phyloP scores from a whole-genome alignment of 257 asterid genomes.

The Plantago major region DNA sequence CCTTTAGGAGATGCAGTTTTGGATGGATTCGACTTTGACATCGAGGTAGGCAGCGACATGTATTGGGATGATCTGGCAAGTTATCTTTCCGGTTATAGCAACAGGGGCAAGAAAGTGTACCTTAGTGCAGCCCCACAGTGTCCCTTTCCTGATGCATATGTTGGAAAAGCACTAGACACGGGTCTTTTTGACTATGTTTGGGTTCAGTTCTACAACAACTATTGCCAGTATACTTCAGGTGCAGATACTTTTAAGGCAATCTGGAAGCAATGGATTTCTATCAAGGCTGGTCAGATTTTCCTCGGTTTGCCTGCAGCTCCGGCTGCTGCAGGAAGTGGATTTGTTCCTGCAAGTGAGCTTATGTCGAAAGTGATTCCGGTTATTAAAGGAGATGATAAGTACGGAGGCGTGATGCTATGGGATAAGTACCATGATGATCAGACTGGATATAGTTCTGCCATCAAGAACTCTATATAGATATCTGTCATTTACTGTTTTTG shows the following conservation, averaged over 20 bases:
- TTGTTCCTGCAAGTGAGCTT: slow-evolving; percentile 21
- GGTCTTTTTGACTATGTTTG: slow-evolving; percentile 36
- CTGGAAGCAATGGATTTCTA: slow-evolving; percentile 6
- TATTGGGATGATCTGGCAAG: slow-evolving; percentile 37
- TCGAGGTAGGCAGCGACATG: slow-evolving; percentile 33
- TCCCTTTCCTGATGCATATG: slow-evolving; percentile 40
- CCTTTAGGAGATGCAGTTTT: slow-evolving; percentile 31
- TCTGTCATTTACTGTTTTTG: not conserved
- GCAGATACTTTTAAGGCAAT: not conserved
- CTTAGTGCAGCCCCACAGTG: slow-evolving; percentile 50
- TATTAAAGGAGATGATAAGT: slow-evolving; percentile 24
- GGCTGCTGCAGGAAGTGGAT: slow-evolving; percentile 30
- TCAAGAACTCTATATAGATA: not conserved
- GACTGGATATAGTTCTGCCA: slow-evolving; percentile 12
- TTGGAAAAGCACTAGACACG: slow-evolving; percentile 32
- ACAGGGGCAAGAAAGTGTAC: slow-evolving; percentile 38
- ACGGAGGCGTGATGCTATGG: slow-evolving; percentile 35
- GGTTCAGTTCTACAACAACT: slow-evolving; percentile 25
- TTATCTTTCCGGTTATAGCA: slow-evolving; percentile 28
- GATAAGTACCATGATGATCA: slow-evolving; percentile 24
- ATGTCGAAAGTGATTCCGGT: slow-evolving; percentile 25
- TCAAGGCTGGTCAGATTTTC: slow-evolving; percentile 18
- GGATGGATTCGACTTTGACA: slow-evolving; percentile 38
- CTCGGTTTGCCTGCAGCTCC: slow-evolving; percentile 29
- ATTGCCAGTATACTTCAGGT: slow-evolving; percentile 6